Conservation (phyloP, 257 asterid species). For the Dorcoceras hygrometricum region DNA sequence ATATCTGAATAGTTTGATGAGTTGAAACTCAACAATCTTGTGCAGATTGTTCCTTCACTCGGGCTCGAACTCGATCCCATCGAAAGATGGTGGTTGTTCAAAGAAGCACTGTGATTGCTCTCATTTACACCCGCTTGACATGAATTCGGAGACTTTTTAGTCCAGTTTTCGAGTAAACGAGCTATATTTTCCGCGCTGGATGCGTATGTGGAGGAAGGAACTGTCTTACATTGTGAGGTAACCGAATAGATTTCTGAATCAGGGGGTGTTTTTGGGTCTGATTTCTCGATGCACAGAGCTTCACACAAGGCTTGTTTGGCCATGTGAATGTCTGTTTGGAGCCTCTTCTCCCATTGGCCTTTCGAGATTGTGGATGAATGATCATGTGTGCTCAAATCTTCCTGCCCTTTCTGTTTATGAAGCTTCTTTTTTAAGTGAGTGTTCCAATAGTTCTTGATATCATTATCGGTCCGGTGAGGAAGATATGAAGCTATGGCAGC, state of each 20-base stretch:
- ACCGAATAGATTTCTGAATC: constrained; percentile 18
- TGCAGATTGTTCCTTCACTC: constrained; percentile 40
- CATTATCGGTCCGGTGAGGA: constrained; percentile 82
- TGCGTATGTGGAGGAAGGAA: constrained; percentile 44
- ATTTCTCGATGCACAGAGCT: constrained; percentile 63
- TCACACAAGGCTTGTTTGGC: constrained; percentile 85
- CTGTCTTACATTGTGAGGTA: neutral
- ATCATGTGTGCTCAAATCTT: constrained; percentile 9
- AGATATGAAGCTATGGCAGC: constrained; percentile 96
- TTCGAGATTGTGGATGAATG: constrained; percentile 41
- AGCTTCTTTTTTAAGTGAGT: constrained; percentile 79
- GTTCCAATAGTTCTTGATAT: constrained; percentile 85
- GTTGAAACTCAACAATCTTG: constrained; percentile 32
- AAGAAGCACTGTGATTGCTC: constrained; percentile 27
- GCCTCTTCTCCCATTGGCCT: constrained; percentile 93
- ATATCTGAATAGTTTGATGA: constrained; percentile 27
- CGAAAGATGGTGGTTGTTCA: constrained; percentile 30
- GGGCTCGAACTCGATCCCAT: constrained; percentile 43
- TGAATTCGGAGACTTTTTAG: constrained; percentile 39
- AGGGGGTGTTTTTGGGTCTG: neutral
- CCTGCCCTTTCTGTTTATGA: constrained; percentile 36
- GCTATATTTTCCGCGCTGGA: constrained; percentile 77
- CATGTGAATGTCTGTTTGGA: constrained; percentile 78
- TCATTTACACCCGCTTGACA: constrained; percentile 27
- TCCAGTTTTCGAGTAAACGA: constrained; percentile 71